Base-by-base conservation (phyloP, 2,329 filamentous ascomycete genomes). In the Ophiocordyceps camponoti-rufipedis region DNA sequence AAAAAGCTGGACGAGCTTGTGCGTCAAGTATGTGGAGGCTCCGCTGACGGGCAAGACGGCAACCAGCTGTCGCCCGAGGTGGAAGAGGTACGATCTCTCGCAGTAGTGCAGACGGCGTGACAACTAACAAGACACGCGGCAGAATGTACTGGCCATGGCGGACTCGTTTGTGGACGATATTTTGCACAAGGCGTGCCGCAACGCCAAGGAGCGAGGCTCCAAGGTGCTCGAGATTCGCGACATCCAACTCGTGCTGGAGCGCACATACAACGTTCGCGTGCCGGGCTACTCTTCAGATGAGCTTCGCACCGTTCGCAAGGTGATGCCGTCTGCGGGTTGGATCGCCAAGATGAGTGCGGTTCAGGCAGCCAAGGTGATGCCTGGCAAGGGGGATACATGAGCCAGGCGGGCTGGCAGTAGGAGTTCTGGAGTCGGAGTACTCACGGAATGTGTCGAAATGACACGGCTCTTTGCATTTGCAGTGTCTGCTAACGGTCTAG, bases 341-440 rank as follows among this genome's bases (percentile, higher is more conserved):
- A 89, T 91, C 50, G 82, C 84, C 53, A 98, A 98, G 71, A 93
- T 98, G 82, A 89, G 87, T 56, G 89, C 91, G 23, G 82, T 98
- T 14, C 87, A 94, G 64, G 89, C 88, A 2, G 86, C 87, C 42
- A 96, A 96, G 69, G 87, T 81, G 42, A 80, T 75, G 63, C 70
- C 75, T 5, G 72, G 75, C 23, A 75, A 75, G 60, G 68, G 69
- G 43, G 72, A 75, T n/a, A 13, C 47, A 7, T 52, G 33, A 43
- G 14, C 51, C 41, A 31, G 35, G 14, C 9, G 5, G 5, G 16
- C 18, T 39, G n/a, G 18, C 35, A 18, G 13, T 10, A 10, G 35
- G 35, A n/a, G 35, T 39, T n/a, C 16, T 10, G 35, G n/a, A 39
- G 16, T 31, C 12, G 8, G 29, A 31, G 29, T 31, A 31, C 29